phyloP scores from a whole-genome alignment of 768 basidiomycete species.

The Mycena polygramma region DNA sequence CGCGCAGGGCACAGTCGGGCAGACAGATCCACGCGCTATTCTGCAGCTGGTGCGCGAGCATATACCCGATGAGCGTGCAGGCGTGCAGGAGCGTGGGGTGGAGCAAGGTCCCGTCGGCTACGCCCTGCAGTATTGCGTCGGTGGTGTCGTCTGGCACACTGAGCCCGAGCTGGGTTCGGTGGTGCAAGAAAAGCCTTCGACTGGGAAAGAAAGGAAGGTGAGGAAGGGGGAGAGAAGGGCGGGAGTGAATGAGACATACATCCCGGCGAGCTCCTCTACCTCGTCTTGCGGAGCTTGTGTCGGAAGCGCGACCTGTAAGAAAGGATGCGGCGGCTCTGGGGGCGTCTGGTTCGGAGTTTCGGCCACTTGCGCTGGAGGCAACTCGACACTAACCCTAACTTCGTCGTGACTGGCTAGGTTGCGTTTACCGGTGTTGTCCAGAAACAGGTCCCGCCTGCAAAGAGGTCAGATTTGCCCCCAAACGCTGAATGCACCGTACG shows the following conservation, averaged over 20 bases:
- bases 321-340: not conserved
- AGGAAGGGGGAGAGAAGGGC: not conserved
- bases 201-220: not conserved
- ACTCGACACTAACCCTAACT: no score
- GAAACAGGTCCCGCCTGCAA: conserved; percentile 11
- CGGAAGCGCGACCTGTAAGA: not conserved
- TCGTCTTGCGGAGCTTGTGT: not conserved
- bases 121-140: not conserved
- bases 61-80: conserved; percentile 28
- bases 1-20: conserved; percentile 14
- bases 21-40: conserved; percentile 6
- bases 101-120: conserved; percentile 5
- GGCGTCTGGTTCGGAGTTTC: no score
- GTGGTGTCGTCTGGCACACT: conserved; percentile 10
- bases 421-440: conserved; percentile 13
- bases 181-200: conserved; percentile 23
- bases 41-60: conserved; percentile 25
- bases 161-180: conserved; percentile 29
- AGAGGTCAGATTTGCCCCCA: not conserved
- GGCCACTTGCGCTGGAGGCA: no score
- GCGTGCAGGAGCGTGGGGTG: conserved; percentile 27
- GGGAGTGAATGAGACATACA: conserved; percentile 2
- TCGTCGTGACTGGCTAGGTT: not conserved
- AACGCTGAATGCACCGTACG: not conserved
- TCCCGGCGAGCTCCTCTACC: conserved; percentile 6